A percentile compares a stretch with the other conserved stretches of the same genome.
These are phyloP conservation scores for Alternaria conjuncta DNA, from an alignment of 2,329 filamentous ascomycete genomes.

Conservation along the genomic window DNA sequence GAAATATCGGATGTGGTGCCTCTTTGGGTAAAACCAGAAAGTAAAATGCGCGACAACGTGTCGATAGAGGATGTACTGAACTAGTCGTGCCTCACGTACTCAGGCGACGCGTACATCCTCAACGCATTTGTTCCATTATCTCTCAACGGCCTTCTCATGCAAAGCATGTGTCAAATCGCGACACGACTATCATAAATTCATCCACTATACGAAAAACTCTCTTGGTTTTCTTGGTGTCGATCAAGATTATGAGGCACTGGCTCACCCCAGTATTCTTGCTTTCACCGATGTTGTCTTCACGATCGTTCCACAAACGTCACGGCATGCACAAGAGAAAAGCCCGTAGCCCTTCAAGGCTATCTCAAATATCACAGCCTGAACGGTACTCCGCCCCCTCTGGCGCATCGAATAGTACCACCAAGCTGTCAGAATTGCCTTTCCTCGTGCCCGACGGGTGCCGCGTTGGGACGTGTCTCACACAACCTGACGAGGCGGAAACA, in stretches of 20 bases:
- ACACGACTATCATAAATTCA: background rate
- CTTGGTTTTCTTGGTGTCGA: background rate
- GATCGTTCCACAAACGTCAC: slow-evolving; percentile 7
- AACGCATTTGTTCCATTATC: background rate
- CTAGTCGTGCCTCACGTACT: background rate
- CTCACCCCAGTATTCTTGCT: background rate
- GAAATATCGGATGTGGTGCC: background rate
- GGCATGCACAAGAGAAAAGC: background rate
- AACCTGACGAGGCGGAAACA: slow-evolving; percentile 1
- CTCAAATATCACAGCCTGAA: slow-evolving; percentile 1
- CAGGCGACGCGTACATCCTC: background rate
- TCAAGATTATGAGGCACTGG: background rate
- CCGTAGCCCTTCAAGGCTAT: slow-evolving; percentile 2
- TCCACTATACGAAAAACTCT: background rate
- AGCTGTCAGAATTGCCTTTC: slow-evolving; percentile 34
- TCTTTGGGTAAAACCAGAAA: background rate
- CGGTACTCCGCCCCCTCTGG: background rate
- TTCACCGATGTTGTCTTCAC: background rate
- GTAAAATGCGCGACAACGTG: background rate
- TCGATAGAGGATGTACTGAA: background rate
- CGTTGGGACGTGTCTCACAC: slow-evolving; percentile 3
- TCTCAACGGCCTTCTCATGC: background rate
- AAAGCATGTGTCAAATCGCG: background rate
- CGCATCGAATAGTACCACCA: slow-evolving; percentile 24
- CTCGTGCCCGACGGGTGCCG: slow-evolving; percentile 15